These are phyloP conservation scores for Pythium vanterpoolii DNA, from an alignment of 352 stramenopile genomes.

Conservation along the genomic window DNA sequence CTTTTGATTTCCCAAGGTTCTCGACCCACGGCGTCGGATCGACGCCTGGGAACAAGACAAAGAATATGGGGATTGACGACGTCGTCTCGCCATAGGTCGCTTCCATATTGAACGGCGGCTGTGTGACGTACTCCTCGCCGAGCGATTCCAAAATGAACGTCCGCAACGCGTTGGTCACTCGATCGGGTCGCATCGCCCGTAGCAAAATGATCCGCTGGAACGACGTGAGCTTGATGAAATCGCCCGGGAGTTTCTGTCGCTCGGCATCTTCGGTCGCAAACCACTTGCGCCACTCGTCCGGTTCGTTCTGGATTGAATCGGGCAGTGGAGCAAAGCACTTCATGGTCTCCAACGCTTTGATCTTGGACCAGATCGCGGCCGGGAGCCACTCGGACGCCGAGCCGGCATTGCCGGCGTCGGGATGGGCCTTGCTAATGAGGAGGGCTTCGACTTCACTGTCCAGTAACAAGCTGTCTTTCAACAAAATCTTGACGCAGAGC, in stretches of 20 bases:
- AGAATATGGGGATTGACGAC: constrained; percentile 93
- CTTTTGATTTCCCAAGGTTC: constrained; percentile 80
- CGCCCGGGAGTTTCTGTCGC: constrained; percentile 91
- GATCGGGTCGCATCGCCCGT: constrained; percentile 91
- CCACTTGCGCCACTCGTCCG: constrained; percentile 96
- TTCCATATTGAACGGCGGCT: constrained; percentile 91
- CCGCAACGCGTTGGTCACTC: constrained; percentile 91
- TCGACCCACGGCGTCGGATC: constrained; percentile 95
- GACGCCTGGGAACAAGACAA: constrained; percentile 94
- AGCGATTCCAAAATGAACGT: constrained; percentile 90
- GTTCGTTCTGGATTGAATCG: constrained; percentile 95
- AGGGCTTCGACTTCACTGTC: constrained; percentile 91
- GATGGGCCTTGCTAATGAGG: constrained; percentile 80
- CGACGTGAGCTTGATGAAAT: constrained; percentile 80
- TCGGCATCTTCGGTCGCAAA: constrained; percentile 96
- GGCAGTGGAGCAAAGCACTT: constrained; percentile 92
- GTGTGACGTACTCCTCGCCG: constrained; percentile 90
- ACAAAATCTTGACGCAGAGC: constrained; percentile 92
- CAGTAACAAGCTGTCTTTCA: constrained; percentile 84
- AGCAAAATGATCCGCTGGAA: constrained; percentile 90
- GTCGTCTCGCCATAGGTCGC: constrained; percentile 91
- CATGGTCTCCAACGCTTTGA: constrained; percentile 92
- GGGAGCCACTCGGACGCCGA: constrained; percentile 93
- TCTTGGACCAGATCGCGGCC: constrained; percentile 84
- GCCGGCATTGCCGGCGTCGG: constrained; percentile 91